A percentile compares a stretch with the other conserved stretches of the same genome.
Evolutionary conservation across 2,329 filamentous ascomycete genomes (phyloP).

Genomic region (Venturiaceae sp.): DNA sequence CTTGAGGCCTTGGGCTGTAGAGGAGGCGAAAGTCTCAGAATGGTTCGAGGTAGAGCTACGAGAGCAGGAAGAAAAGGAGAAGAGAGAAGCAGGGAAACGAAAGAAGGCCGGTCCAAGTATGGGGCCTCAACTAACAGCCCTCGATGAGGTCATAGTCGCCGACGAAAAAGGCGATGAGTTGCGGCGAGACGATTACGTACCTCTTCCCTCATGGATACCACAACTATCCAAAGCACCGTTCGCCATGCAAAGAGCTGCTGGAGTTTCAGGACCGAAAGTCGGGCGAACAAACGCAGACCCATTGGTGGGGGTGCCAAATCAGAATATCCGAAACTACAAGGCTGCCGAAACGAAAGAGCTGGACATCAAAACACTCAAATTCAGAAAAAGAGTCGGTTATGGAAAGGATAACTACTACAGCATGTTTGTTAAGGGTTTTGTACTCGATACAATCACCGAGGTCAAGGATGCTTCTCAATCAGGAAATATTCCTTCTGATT

Average conservation of each 20-base stretch:
- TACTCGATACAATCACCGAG: background rate
- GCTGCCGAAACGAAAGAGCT: conserved; percentile 16
- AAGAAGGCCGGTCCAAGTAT: background rate
- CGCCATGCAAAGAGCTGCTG: conserved; percentile 14
- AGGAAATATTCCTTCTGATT: conserved; percentile 2
- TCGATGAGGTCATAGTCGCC: background rate
- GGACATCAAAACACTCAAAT: background rate
- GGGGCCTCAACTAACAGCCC: background rate
- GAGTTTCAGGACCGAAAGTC: conserved; percentile 15
- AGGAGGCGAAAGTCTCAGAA: background rate
- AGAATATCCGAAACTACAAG: conserved; percentile 19
- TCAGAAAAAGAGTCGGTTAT: conserved; percentile 10
- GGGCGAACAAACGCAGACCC: conserved; percentile 25
- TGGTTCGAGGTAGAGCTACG: background rate
- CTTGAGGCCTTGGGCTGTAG: conserved; percentile 27
- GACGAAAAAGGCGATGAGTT: background rate
- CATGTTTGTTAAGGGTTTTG: conserved; percentile 5
- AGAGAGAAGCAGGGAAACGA: conserved; percentile 2
- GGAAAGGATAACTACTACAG: conserved; percentile 5
- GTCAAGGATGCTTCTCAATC: conserved; percentile 1
- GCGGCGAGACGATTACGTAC: background rate
- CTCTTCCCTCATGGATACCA: conserved; percentile 23
- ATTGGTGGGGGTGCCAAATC: conserved; percentile 20
- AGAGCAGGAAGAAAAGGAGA: background rate
- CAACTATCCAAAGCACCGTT: conserved; percentile 15